These are phyloP conservation scores for Eimeria mitis DNA, from an alignment of 169 alveolate species.

Conservation along the genomic window DNA sequence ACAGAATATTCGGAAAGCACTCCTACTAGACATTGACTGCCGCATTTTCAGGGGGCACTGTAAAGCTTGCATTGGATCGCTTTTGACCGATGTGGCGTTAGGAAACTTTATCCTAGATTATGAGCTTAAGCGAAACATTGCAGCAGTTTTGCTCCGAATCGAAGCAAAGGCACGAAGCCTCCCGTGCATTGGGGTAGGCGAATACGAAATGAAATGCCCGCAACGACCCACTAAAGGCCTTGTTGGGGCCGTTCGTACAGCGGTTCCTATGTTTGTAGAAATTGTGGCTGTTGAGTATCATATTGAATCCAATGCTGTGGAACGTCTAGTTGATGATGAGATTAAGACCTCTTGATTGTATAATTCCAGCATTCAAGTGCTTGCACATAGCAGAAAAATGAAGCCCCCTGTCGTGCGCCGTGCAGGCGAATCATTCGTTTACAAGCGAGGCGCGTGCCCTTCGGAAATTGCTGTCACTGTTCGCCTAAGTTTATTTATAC, in stretches of 20 bases:
- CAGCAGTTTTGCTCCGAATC: slow-evolving; percentile 7
- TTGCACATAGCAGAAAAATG: not conserved
- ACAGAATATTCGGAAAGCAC: not conserved
- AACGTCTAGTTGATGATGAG: not conserved
- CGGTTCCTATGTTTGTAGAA: not conserved
- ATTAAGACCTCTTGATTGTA: not conserved
- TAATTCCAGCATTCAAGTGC: slow-evolving; percentile 3
- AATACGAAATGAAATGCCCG: not conserved
- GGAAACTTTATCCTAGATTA: slow-evolving; percentile 36
- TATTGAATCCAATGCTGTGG: not conserved
- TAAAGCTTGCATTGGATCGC: slow-evolving; percentile 45
- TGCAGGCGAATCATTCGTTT: not conserved
- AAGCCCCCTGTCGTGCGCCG: not conserved
- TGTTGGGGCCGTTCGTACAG: not conserved
- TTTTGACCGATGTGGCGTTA: slow-evolving; percentile 42
- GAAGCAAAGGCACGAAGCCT: not conserved
- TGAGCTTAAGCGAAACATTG: not conserved
- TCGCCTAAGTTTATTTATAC: not conserved
- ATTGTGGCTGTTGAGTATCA: not conserved
- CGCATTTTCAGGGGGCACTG: slow-evolving; percentile 27
- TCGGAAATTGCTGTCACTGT: not conserved
- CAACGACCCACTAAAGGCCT: not conserved
- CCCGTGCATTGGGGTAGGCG: not conserved
- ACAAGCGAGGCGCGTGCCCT: slow-evolving; percentile 47
- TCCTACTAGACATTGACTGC: not conserved